phyloP scores from a whole-genome alignment of 768 basidiomycete species.

The Mycena sanguinolenta region DNA sequence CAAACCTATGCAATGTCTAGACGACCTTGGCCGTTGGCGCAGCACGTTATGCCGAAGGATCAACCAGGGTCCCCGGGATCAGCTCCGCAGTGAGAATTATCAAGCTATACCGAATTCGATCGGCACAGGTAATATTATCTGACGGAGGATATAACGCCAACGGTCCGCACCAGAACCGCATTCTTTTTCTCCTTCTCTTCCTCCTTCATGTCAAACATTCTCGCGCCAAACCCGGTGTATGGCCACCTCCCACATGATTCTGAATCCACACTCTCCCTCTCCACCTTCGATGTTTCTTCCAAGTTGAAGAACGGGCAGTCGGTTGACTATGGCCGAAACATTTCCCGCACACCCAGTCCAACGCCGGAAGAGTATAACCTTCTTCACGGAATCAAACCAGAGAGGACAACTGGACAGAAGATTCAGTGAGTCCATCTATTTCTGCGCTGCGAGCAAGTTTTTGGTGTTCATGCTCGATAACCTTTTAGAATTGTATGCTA shows the following conservation, averaged over 20 bases:
- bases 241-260: background rate
- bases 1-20: no score
- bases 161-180: background rate
- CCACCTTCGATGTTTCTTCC: constrained; percentile 6
- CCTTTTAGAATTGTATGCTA: constrained; percentile 40
- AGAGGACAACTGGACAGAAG: constrained; percentile 7
- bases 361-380: constrained; percentile 49
- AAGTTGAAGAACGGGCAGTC: background rate
- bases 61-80: background rate
- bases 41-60: background rate
- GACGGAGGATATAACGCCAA: background rate
- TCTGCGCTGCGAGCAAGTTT: no score
- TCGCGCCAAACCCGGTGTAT: constrained; percentile 24
- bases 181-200: background rate
- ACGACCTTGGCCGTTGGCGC: no score
- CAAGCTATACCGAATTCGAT: no score
- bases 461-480: background rate
- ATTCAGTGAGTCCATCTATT: constrained; percentile 18
- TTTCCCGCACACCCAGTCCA: constrained; percentile 54
- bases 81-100: background rate
- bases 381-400: constrained; percentile 40
- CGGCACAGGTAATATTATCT: no score
- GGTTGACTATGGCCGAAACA: constrained; percentile 3
- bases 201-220: constrained; percentile 12
- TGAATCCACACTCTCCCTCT: constrained; percentile 4